A percentile compares a stretch with the other conserved stretches of the same genome.
Evolutionary conservation across 208 protist genomes (phyloP).

Genomic region (Tritrichomonas foetus): DNA sequence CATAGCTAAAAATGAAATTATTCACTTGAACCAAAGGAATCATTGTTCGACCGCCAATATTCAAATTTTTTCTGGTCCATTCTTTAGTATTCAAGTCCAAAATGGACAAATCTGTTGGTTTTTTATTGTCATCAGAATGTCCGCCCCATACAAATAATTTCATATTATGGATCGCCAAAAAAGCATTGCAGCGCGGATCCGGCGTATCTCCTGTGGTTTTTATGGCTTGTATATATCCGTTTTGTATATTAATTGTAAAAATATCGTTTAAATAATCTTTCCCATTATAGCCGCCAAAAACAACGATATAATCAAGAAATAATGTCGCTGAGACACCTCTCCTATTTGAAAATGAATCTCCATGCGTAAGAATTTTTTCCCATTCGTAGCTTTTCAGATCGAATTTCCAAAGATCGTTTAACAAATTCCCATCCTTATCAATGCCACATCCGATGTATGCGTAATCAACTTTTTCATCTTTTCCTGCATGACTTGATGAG

Average conservation of each 20-base stretch:
- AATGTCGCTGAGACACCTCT: not conserved
- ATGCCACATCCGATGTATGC: not conserved
- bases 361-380: not conserved
- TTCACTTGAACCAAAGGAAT: not conserved
- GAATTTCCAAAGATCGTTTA: not conserved
- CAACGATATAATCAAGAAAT: not conserved
- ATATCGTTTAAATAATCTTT: not conserved
- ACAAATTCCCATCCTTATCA: not conserved
- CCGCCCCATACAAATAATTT: not conserved
- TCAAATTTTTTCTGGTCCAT: too few relatives aligned
- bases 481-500: too few relatives aligned
- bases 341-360: not conserved
- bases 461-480: not conserved
- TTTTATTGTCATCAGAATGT: not conserved
- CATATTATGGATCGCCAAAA: not conserved
- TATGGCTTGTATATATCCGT: not conserved
- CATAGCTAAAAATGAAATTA: not conserved
- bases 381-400: not conserved
- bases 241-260: not conserved
- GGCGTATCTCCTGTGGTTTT: not conserved
- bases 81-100: not conserved
- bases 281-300: not conserved
- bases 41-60: not conserved
- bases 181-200: not conserved
- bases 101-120: not conserved